Base-by-base conservation (phyloP, 768 basidiomycete genomes). In the Hysterangium stoloniferum region DNA sequence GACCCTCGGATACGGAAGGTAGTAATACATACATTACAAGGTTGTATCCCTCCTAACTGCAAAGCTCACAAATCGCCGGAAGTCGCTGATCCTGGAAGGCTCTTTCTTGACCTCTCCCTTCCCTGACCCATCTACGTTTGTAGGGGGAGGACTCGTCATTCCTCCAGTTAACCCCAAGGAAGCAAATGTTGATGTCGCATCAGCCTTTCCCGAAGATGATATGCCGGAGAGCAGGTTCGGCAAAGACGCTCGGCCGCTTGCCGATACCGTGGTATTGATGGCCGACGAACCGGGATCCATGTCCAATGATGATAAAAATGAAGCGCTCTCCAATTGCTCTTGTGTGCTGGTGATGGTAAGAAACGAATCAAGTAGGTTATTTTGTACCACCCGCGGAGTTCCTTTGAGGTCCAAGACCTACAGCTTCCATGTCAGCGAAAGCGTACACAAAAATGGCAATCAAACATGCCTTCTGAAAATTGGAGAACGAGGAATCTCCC, bases 401-500 rank as follows among this genome's bases (percentile, higher is more conserved):
- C 96, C 96, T 65, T 96, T 96, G 43, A 97, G 75, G 65, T 97
- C 94, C 15, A 97, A 76, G 48, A 97, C 89, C 93, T 96, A 54
- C 4, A 41, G 32, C 9, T 29, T 19, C 36, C 13, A 31, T 9
- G 32, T 19, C 52, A 20, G 44, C 27, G 41, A 38, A 32, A 33
- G 33, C 29, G 32, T 33, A 41, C 46, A 24, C 33, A 15, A 27
- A 12, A 9, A 38, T 17, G n/a, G 11, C 37, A 12, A 36, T 19
- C 24, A 40, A n/a, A 28, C 66, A 33, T 29, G 86, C 92, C 80
- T 99, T 99, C 71, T 98, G 96, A 72, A 99, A 99, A 67, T 98
- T 98, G 27, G 85, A 86, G 66, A 94, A 94, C 2, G 93, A 94
- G 4, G 86, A 84, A 66, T 97, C 95, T 20, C 90, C 90, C 55